phyloP scores from a whole-genome alignment of 1,284 basidiomycete genomes.

The Chalciporus sp. region DNA sequence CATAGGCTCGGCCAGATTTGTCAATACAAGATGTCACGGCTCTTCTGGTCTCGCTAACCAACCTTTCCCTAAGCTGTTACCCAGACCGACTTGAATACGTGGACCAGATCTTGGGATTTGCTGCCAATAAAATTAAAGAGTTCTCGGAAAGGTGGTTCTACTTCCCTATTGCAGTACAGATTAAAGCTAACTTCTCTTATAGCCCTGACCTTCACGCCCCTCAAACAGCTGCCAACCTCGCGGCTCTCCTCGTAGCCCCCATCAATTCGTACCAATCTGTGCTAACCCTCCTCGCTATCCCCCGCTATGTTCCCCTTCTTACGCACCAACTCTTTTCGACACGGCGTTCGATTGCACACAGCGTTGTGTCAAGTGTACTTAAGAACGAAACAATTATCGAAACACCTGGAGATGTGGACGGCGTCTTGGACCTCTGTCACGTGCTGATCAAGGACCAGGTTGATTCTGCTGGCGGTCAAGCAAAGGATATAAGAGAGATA shows the following conservation, averaged over 20 bases:
- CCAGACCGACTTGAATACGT: slow-evolving; percentile 94
- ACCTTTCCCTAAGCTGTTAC: slow-evolving; percentile 92
- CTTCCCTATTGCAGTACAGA: not conserved
- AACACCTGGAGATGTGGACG: slow-evolving; percentile 87
- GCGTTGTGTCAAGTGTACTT: slow-evolving; percentile 87
- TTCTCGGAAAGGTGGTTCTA: slow-evolving; percentile 70
- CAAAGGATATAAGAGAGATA: slow-evolving; percentile 47
- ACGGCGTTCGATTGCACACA: slow-evolving; percentile 87
- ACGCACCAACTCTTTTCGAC: slow-evolving; percentile 86
- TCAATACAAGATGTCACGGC: slow-evolving; percentile 96
- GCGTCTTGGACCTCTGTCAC: slow-evolving; percentile 87
- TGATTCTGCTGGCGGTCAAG: slow-evolving; percentile 52
- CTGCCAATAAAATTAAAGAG: slow-evolving; percentile 83
- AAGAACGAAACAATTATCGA: slow-evolving; percentile 95
- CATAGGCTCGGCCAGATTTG: slow-evolving; percentile 90
- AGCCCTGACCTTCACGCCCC: slow-evolving; percentile 87
- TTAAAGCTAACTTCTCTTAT: slow-evolving; percentile 4
- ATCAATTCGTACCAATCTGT: slow-evolving; percentile 95
- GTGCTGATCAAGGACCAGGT: slow-evolving; percentile 89
- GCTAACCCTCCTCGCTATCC: slow-evolving; percentile 90
- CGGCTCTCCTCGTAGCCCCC: slow-evolving; percentile 85
- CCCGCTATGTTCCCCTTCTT: slow-evolving; percentile 83
- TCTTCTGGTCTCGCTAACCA: slow-evolving; percentile 89
- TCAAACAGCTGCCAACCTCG: slow-evolving; percentile 86
- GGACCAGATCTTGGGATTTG: slow-evolving; percentile 89